These are phyloP conservation scores for Alternaria sp. DNA, from an alignment of 2,329 filamentous ascomycete genomes.

Conservation along the genomic window DNA sequence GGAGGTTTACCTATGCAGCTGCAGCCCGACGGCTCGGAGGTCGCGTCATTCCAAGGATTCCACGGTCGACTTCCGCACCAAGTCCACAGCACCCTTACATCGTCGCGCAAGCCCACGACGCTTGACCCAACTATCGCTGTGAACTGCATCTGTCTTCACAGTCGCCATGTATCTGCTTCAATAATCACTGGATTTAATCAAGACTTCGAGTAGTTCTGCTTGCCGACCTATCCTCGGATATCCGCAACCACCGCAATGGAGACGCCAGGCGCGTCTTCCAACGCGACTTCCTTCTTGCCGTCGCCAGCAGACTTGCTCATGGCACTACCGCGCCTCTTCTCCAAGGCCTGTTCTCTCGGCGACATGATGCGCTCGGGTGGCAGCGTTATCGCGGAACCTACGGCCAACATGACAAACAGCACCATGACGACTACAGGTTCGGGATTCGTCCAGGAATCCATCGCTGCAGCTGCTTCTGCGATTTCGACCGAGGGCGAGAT, in stretches of 20 bases:
- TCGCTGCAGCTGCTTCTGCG: conserved; percentile 51
- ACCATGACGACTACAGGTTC: conserved; percentile 43
- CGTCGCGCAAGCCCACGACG: neutral
- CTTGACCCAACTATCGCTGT: neutral
- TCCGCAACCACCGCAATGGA: conserved; percentile 30
- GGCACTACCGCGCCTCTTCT: conserved; percentile 73
- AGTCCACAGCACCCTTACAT: neutral
- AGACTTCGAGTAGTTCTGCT: neutral
- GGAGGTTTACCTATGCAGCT: conserved; percentile 4
- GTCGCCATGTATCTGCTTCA: conserved; percentile 3
- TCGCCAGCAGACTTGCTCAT: conserved; percentile 72
- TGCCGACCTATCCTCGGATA: conserved; percentile 13
- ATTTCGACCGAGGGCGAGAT: conserved; percentile 39
- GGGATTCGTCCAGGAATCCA: conserved; percentile 52
- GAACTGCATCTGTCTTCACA: neutral
- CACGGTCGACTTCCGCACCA: conserved; percentile 12
- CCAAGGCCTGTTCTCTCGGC: conserved; percentile 68
- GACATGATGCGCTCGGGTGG: conserved; percentile 65
- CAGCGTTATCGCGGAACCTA: conserved; percentile 66
- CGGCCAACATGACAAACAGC: conserved; percentile 54
- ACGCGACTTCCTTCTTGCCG: conserved; percentile 55
- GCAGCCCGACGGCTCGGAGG: neutral
- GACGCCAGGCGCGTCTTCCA: conserved; percentile 31
- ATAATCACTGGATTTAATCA: neutral
- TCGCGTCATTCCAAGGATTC: conserved; percentile 15